Conservation (phyloP, 139 green algal species). For the Asterochloris erici region DNA sequence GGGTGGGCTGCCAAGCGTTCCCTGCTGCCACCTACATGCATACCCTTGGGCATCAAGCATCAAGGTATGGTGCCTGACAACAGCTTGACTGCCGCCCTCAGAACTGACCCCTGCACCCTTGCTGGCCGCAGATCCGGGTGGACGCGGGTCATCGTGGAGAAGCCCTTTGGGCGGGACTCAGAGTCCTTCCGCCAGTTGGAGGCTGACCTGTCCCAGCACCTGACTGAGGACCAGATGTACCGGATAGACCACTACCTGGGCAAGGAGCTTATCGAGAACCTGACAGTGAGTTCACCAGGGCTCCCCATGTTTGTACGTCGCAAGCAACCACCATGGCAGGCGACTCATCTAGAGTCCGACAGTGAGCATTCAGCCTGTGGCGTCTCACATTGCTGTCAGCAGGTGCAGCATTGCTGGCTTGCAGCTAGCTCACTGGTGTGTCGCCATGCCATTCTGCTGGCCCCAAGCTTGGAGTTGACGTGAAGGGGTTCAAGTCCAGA, state of each 20-base stretch:
- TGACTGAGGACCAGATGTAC: constrained; percentile 98
- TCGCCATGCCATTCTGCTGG: too few relatives aligned
- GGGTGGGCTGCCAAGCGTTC: background rate
- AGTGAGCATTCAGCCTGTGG: too few relatives aligned
- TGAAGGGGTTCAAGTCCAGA: too few relatives aligned
- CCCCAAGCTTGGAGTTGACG: too few relatives aligned
- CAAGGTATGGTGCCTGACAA: background rate
- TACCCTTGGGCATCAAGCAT: background rate
- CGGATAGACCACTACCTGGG: constrained; percentile 99
- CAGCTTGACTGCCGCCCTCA: background rate
- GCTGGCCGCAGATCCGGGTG: constrained; percentile 66
- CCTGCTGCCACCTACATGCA: too few relatives aligned
- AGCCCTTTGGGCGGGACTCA: constrained; percentile 95
- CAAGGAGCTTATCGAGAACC: constrained; percentile 99
- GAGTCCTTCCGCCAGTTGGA: constrained; percentile 74
- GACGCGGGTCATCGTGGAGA: constrained; percentile 99
- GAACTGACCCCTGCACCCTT: background rate
- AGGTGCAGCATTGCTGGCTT: too few relatives aligned
- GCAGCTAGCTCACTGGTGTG: too few relatives aligned
- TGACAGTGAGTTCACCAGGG: constrained; percentile 62
- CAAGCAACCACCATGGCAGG: too few relatives aligned
- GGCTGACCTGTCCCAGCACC: constrained; percentile 64
- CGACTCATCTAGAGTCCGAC: too few relatives aligned
- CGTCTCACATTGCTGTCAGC: too few relatives aligned
- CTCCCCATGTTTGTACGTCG: too few relatives aligned